Percentiles rank a stretch among this genome's conserved stretches.
phyloP scores from a whole-genome alignment of 2,329 filamentous ascomycete species.

The Fusarium goolgardi region DNA sequence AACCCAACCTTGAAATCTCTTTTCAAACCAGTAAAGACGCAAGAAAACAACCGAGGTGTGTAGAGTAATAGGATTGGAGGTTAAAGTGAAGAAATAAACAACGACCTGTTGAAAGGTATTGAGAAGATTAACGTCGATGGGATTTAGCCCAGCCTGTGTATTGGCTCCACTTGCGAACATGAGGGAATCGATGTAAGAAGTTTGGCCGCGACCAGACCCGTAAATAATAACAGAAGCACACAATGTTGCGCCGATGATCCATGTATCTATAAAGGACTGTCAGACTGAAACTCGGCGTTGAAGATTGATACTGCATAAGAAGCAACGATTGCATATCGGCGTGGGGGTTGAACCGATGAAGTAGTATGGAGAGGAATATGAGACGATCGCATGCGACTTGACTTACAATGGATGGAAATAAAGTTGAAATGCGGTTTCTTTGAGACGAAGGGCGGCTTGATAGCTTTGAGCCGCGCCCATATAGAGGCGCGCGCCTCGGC shows the following conservation, averaged over 20 bases:
- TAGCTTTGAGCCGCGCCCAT: slow-evolving; percentile 58
- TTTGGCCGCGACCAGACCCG: slow-evolving; percentile 63
- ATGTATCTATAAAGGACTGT: slow-evolving; percentile 69
- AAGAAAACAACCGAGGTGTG: slow-evolving; percentile 90
- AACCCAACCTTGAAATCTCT: slow-evolving; percentile 88
- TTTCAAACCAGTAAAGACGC: slow-evolving; percentile 97
- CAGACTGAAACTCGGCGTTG: slow-evolving; percentile 33
- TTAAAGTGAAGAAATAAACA: slow-evolving; percentile 76
- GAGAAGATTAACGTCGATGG: slow-evolving; percentile 74
- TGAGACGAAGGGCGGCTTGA: slow-evolving; percentile 68
- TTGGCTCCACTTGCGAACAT: slow-evolving; percentile 88
- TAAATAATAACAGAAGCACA: slow-evolving; percentile 83
- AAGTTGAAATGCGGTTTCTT: slow-evolving; percentile 80
- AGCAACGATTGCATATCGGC: slow-evolving; percentile 31
- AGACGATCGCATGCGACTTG: slow-evolving; percentile 49
- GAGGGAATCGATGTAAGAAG: slow-evolving; percentile 87
- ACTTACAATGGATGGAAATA: slow-evolving; percentile 81
- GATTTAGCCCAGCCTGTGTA: slow-evolving; percentile 94
- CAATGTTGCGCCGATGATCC: slow-evolving; percentile 79
- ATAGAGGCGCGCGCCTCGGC: slow-evolving; percentile 49
- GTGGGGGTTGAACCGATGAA: slow-evolving; percentile 30
- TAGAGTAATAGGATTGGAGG: slow-evolving; percentile 86
- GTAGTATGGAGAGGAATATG: slow-evolving; percentile 2
- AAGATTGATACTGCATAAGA: slow-evolving; percentile 11
- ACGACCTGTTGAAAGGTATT: slow-evolving; percentile 79